Percentiles rank a stretch among this genome's conserved stretches.
Conservation (phyloP, 2,329 filamentous ascomycete genomes). For the Elsinoe necatrix region DNA sequence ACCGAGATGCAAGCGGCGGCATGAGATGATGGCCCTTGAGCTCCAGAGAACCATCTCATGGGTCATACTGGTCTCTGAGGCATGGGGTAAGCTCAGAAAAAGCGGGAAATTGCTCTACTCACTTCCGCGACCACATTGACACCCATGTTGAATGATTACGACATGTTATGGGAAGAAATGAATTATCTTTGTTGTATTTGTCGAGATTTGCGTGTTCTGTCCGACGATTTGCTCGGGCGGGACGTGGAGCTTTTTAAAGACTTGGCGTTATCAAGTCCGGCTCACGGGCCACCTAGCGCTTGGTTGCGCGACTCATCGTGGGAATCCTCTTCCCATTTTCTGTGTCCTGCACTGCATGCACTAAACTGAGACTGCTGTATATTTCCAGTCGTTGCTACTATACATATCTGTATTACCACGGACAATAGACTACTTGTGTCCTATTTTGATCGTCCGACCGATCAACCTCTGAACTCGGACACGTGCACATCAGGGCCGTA, state of each 20-base stretch:
- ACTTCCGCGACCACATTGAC: conserved; percentile 9
- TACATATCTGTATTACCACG: not conserved
- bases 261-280: conserved; percentile 9
- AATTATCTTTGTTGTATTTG: not conserved
- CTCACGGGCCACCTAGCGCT: conserved; percentile 11
- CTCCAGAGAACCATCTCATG: not conserved
- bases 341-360: not conserved
- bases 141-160: conserved; percentile 5
- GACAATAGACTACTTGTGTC: not conserved
- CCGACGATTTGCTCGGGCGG: conserved; percentile 7
- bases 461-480: not conserved
- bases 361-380: not conserved
- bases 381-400: not conserved
- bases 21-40: conserved; percentile 6
- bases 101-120: conserved; percentile 12
- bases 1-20: conserved; percentile 11
- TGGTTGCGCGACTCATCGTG: not conserved
- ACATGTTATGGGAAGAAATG: conserved; percentile 11
- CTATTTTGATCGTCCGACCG: not conserved
- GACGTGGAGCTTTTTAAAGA: conserved; percentile 5
- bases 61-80: not conserved
- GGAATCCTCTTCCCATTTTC: not conserved
- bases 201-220: conserved; percentile 7
- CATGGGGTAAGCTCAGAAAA: conserved; percentile 4
- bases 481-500: not conserved